Evolutionary conservation across 1,284 basidiomycete species (phyloP).

Genomic region (Apiotrichum sp.): DNA sequence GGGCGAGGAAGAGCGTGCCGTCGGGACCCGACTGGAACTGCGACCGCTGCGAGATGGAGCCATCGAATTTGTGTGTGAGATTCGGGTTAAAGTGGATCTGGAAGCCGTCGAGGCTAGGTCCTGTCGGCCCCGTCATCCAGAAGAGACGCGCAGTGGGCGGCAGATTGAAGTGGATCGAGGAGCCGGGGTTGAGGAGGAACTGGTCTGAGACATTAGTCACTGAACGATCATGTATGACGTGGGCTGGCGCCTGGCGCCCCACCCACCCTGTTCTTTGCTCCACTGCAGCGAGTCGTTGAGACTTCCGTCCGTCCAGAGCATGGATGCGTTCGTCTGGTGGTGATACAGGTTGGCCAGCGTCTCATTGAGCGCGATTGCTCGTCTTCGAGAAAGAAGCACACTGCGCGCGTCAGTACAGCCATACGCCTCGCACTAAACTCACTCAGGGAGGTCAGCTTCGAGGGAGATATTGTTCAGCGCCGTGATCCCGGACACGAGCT

Average conservation of each 20-base stretch:
- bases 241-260: too few species aligned
- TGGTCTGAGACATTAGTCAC: background rate
- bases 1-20: background rate
- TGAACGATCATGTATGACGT: background rate
- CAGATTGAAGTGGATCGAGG: background rate
- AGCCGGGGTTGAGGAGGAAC: background rate
- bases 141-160: background rate
- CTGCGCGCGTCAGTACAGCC: too few species aligned
- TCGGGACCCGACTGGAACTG: background rate
- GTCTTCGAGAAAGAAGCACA: background rate
- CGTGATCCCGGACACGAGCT: too few species aligned
- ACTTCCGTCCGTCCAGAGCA: background rate
- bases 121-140: background rate
- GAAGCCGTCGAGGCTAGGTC: background rate
- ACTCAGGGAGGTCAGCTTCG: too few species aligned
- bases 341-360: background rate
- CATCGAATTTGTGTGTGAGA: background rate
- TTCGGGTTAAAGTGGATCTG: background rate
- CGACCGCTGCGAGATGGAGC: background rate
- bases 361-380: too few species aligned
- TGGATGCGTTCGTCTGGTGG: background rate
- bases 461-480: too few species aligned
- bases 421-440: too few species aligned
- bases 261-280: too few species aligned
- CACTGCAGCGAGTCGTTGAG: background rate